These are phyloP conservation scores for Cicer arietinum DNA, from an alignment of 306 rosid species.

Conservation along the genomic window DNA sequence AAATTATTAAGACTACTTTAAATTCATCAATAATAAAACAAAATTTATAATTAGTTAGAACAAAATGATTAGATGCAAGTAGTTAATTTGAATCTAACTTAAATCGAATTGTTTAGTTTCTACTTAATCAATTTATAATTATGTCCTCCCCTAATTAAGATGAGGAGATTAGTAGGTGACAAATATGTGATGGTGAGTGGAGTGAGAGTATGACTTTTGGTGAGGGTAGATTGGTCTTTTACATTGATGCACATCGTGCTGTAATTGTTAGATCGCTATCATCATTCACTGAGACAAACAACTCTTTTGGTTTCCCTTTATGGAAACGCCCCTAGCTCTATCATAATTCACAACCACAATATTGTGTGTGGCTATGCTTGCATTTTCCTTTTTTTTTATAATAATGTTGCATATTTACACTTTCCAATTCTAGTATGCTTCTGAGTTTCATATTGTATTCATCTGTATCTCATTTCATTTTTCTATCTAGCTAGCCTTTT, in stretches of 20 bases:
- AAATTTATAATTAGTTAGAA: neutral
- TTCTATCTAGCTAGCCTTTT: conserved; percentile 27
- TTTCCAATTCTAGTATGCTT: conserved; percentile 53
- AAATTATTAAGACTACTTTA: conserved; percentile 27
- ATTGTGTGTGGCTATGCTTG: neutral
- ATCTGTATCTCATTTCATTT: conserved; percentile 36
- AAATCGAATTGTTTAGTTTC: too few relatives aligned
- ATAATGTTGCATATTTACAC: conserved; percentile 13
- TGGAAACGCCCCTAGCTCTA: conserved; percentile 41
- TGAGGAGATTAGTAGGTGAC: too few relatives aligned
- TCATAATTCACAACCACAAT: conserved; percentile 32
- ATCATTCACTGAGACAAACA: conserved; percentile 58
- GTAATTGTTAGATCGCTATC: conserved; percentile 64
- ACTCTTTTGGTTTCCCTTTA: conserved; percentile 60
- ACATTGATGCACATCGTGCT: conserved; percentile 29
- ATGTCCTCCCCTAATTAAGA: too few relatives aligned
- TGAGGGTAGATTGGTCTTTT: conserved; percentile 40
- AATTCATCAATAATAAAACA: neutral
- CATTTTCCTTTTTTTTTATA: conserved; percentile 18
- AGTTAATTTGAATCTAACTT: too few relatives aligned
- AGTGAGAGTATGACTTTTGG: conserved; percentile 20
- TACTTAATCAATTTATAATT: too few relatives aligned
- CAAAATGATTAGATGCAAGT: too few relatives aligned
- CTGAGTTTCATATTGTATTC: conserved; percentile 41
- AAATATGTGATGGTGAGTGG: neutral